A percentile compares a stretch with the other conserved stretches of the same genome.
These are phyloP conservation scores for Diplodia seriata DNA, from an alignment of 2,329 filamentous ascomycete species.

Conservation along the genomic window DNA sequence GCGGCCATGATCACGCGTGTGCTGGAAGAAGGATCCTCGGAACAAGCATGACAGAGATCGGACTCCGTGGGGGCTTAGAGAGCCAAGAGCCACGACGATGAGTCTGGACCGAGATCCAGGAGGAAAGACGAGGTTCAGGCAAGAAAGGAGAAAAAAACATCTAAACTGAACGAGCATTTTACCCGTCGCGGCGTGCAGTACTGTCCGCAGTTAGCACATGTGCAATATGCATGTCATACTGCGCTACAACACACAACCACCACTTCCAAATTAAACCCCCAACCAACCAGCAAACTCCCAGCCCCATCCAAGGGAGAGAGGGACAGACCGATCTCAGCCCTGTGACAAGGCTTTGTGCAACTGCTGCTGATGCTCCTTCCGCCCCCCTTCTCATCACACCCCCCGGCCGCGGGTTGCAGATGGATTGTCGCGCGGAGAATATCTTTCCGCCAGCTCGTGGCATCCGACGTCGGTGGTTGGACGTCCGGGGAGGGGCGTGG, in stretches of 20 bases:
- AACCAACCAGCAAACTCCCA: not conserved
- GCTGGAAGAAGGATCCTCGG: not conserved
- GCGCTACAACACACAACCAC: not conserved
- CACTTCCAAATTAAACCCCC: not conserved
- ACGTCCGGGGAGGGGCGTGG: too few relatives aligned
- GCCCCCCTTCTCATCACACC: not conserved
- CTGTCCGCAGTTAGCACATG: not conserved
- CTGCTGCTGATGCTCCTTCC: not conserved
- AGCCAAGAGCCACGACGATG: not conserved
- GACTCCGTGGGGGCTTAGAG: not conserved
- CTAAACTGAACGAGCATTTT: not conserved
- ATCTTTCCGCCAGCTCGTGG: not conserved
- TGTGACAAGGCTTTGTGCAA: not conserved
- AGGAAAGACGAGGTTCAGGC: not conserved
- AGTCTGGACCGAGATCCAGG: not conserved
- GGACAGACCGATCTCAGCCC: not conserved
- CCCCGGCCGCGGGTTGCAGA: not conserved
- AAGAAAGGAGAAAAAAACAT: not conserved
- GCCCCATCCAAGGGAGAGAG: not conserved
- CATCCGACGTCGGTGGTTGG: not conserved
- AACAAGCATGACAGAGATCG: not conserved
- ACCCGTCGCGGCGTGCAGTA: not conserved
- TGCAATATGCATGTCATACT: constrained; percentile 19
- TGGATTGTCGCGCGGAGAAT: not conserved
- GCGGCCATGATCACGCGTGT: not conserved